Conservation (phyloP, 2,329 filamentous ascomycete genomes). For the Fusarium sp. region DNA sequence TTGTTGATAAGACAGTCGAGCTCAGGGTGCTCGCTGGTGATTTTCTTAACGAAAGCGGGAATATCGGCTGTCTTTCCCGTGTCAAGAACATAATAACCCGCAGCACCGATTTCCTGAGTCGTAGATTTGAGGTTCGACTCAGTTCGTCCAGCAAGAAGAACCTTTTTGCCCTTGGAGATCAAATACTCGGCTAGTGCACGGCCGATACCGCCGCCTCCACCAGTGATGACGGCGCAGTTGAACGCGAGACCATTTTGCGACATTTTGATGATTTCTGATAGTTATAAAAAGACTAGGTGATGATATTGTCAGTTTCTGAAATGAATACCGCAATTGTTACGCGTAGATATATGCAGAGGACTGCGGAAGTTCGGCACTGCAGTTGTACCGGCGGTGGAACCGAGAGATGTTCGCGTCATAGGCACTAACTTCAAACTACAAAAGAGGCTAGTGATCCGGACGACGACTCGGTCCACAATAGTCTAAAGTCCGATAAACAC, state of each 20-base stretch:
- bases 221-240: constrained; percentile 59
- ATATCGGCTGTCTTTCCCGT: constrained; percentile 57
- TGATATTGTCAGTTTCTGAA: too few species aligned
- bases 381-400: background rate
- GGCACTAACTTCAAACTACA: background rate
- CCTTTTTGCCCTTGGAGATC: constrained; percentile 57
- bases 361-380: background rate
- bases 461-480: background rate
- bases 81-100: constrained; percentile 63
- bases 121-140: constrained; percentile 61
- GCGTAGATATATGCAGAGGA: background rate
- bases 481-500: background rate
- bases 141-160: constrained; percentile 64
- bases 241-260: constrained; percentile 44
- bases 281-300: too few species aligned
- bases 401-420: constrained; percentile 7
- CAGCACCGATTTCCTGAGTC: constrained; percentile 54
- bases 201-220: constrained; percentile 63
- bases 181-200: constrained; percentile 58
- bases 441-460: background rate
- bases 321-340: background rate
- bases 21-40: constrained; percentile 58
- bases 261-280: background rate
- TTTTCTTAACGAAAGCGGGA: constrained; percentile 54
- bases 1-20: constrained; percentile 70